Base-by-base conservation (phyloP, 495 filamentous ascomycete species). In the Oleoguttula mirabilis region DNA sequence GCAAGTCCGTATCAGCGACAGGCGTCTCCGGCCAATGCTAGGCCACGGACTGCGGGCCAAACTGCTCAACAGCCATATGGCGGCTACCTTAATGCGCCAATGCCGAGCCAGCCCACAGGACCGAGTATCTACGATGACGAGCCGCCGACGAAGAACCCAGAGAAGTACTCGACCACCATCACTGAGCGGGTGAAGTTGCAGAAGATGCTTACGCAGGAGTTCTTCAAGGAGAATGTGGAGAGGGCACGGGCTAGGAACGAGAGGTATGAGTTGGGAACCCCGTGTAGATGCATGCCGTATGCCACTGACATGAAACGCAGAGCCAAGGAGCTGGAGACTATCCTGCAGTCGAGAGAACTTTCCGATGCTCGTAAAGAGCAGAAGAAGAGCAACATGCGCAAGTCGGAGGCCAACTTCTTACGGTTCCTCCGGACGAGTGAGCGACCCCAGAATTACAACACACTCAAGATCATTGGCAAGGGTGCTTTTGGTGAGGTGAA, bases 401-500 rank as follows among this genome's bases (percentile, higher is more conserved):
- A 80, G 51, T 81, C 82, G 48, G 90, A 99, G 55, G 84, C 82
- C 10, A 77, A 81, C 43, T 99, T 90, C 63, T 70, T 99, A 41
- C 86, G 90, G 27, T 94, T 96, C 69, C 68, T 95, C 45, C 79
- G 90, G 35, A 94, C 90, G 32, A 86, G 84, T 60, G 85, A 95
- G 54, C 77, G 76, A 55, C 85, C 90, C 5, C 73, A 83, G 41
- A 94, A 96, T 66, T 99, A 94, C 70, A 72, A 76, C 48, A 95
- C 90, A 5, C 72, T 95, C 60, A 96, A 94, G 68, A 83, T 95
- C 51, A 96, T 99, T 55, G 90, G 90, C 55, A 99, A 96, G 72
- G 90, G 90, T 60, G 90, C 90, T 11, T 99, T 99, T 58, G 90
- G 90, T 62, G 90, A 99, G 60, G 90, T 99, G 39, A 88, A 88